Conservation (phyloP, 1,284 basidiomycete species). For the Leccinum subrobustum region DNA sequence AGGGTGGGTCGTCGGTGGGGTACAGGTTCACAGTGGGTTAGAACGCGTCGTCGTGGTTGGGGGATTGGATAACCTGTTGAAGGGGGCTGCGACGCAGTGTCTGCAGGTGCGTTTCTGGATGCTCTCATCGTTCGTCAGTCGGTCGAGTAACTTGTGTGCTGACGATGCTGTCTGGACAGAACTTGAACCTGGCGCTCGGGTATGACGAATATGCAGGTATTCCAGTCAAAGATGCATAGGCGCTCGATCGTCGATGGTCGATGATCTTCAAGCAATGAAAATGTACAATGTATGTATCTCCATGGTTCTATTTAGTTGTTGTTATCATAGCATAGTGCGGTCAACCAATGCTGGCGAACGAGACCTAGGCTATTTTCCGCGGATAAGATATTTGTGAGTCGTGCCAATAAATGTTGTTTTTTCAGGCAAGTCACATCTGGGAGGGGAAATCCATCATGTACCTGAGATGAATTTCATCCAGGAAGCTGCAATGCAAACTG, state of each 20-base stretch:
- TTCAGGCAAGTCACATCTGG: too few relatives aligned
- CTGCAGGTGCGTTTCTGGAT: conserved; percentile 63
- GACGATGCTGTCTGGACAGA: conserved; percentile 66
- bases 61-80: conserved; percentile 93
- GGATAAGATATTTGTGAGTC: too few relatives aligned
- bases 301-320: background rate
- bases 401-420: too few relatives aligned
- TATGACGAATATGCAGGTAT: conserved; percentile 92
- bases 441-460: too few relatives aligned
- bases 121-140: background rate
- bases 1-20: conserved; percentile 89
- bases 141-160: background rate
- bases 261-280: background rate
- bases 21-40: conserved; percentile 89
- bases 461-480: background rate
- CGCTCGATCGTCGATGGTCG: background rate
- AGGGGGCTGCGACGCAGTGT: conserved; percentile 98
- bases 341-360: too few relatives aligned
- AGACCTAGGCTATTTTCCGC: too few relatives aligned
- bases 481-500: background rate
- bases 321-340: background rate
- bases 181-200: conserved; percentile 92
- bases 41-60: conserved; percentile 92
- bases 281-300: background rate
- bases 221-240: conserved; percentile 33